Evolutionary conservation across 805 yeast species (phyloP).

Genomic region (Cephaloascus albidus): DNA sequence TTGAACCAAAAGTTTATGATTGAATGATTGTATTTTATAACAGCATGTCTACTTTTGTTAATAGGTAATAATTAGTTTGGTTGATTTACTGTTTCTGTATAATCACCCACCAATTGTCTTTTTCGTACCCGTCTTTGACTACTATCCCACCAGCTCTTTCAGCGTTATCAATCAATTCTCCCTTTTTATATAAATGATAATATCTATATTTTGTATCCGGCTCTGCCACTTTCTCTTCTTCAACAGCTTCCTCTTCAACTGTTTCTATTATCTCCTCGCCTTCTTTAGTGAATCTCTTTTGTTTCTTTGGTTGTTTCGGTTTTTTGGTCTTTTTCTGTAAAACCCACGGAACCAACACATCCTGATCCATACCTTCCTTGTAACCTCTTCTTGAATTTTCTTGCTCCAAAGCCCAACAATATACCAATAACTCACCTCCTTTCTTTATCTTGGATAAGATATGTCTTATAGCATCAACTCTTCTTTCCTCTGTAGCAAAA

Average conservation of each 20-base stretch:
- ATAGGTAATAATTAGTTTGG: no score
- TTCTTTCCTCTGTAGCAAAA: slow-evolving; percentile 75
- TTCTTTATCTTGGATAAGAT: slow-evolving; percentile 48
- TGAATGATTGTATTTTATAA: no score
- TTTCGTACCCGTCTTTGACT: slow-evolving; percentile 74
- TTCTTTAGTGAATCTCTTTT: slow-evolving; percentile 1
- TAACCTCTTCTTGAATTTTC: slow-evolving; percentile 82
- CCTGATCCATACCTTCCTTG: slow-evolving; percentile 86
- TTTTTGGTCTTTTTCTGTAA: slow-evolving; percentile 37
- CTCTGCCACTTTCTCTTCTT: slow-evolving; percentile 7
- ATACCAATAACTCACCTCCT: slow-evolving; percentile 69
- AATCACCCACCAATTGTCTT: slow-evolving; percentile 89
- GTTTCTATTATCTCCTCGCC: slow-evolving; percentile 7
- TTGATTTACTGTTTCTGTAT: slow-evolving; percentile 18
- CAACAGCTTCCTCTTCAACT: slow-evolving; percentile 7
- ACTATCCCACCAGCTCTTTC: slow-evolving; percentile 60
- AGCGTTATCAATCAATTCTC: slow-evolving; percentile 74
- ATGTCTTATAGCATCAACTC: slow-evolving; percentile 66
- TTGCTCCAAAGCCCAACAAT: slow-evolving; percentile 97
- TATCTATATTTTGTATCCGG: slow-evolving; percentile 65
- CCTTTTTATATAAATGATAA: slow-evolving; percentile 79
- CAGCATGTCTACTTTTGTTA: no score
- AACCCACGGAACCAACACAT: slow-evolving; percentile 95
- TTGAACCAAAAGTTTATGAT: not conserved
- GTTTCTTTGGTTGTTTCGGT: slow-evolving; percentile 12